These are phyloP conservation scores for Penicillium vulpinum DNA, from an alignment of 2,329 filamentous ascomycete species.

Conservation along the genomic window DNA sequence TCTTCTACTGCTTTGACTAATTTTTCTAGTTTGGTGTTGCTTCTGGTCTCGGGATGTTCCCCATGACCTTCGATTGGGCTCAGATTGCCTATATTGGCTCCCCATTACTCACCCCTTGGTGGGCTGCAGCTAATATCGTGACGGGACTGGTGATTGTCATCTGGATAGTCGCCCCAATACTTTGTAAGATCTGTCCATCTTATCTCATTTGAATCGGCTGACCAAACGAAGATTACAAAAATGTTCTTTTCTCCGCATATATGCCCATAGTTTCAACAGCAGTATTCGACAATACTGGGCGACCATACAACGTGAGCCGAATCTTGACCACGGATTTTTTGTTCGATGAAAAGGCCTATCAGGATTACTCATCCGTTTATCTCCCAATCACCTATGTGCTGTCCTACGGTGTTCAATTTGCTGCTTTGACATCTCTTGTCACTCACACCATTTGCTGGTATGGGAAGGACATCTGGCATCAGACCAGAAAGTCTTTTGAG, in stretches of 20 bases:
- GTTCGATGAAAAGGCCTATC: conserved; percentile 75
- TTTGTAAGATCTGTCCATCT: conserved; percentile 50
- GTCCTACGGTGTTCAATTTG: conserved; percentile 84
- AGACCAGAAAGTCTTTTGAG: conserved; percentile 69
- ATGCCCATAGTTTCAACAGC: conserved; percentile 82
- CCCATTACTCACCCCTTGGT: conserved; percentile 78
- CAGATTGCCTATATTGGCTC: conserved; percentile 87
- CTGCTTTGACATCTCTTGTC: conserved; percentile 73
- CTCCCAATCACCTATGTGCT: conserved; percentile 84
- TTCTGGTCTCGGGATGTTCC: conserved; percentile 81
- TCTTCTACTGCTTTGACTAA: background rate
- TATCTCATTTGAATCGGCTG: background rate
- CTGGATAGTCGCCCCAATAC: conserved; percentile 77
- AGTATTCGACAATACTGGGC: conserved; percentile 82
- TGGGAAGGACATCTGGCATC: conserved; percentile 75
- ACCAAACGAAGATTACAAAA: conserved; percentile 63
- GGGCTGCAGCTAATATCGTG: conserved; percentile 82
- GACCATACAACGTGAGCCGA: conserved; percentile 76
- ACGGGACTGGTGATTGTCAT: conserved; percentile 78
- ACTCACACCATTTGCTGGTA: conserved; percentile 85
- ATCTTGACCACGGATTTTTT: conserved; percentile 76
- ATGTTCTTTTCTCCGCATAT: conserved; percentile 76
- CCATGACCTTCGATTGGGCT: conserved; percentile 87
- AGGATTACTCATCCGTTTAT: conserved; percentile 79
- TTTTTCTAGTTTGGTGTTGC: conserved; percentile 66